A percentile compares a stretch with the other conserved stretches of the same genome.
Conservation (phyloP, 495 filamentous ascomycete species). For the Neurospora sp. region DNA sequence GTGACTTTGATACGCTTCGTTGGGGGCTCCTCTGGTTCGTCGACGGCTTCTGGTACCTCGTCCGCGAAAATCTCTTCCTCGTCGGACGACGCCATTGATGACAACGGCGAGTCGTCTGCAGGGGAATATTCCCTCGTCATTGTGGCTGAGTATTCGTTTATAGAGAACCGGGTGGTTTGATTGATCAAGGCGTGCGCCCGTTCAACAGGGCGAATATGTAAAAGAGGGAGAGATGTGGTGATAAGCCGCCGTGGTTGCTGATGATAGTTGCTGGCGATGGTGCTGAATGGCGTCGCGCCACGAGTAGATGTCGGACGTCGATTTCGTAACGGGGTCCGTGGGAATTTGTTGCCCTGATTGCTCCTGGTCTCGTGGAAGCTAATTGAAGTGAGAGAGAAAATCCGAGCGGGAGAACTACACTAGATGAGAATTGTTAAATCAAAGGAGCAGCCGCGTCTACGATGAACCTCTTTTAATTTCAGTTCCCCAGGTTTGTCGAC, state of each 20-base stretch:
- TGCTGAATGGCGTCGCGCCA: background rate
- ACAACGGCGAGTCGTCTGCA: constrained; percentile 26
- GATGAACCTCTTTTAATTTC: background rate
- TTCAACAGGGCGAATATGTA: background rate
- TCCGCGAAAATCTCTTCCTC: constrained; percentile 40
- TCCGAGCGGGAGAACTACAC: background rate
- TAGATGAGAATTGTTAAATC: background rate
- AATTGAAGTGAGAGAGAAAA: background rate
- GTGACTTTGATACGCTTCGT: constrained; percentile 40
- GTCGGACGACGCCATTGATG: constrained; percentile 34
- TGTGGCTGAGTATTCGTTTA: background rate
- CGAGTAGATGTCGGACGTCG: background rate
- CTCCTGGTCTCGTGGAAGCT: background rate
- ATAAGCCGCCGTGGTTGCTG: background rate
- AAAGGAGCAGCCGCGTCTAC: background rate
- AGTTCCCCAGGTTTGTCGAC: background rate
- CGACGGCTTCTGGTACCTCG: constrained; percentile 25
- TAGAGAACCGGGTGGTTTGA: background rate
- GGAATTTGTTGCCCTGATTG: background rate
- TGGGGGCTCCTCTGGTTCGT: constrained; percentile 30
- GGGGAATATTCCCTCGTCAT: constrained; percentile 24
- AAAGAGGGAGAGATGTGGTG: background rate
- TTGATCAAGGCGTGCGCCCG: background rate
- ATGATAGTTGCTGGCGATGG: background rate
- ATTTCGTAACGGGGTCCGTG: background rate